These are phyloP conservation scores for Microbotryum scabiosae DNA, from an alignment of 1,284 basidiomycete genomes.

Conservation along the genomic window DNA sequence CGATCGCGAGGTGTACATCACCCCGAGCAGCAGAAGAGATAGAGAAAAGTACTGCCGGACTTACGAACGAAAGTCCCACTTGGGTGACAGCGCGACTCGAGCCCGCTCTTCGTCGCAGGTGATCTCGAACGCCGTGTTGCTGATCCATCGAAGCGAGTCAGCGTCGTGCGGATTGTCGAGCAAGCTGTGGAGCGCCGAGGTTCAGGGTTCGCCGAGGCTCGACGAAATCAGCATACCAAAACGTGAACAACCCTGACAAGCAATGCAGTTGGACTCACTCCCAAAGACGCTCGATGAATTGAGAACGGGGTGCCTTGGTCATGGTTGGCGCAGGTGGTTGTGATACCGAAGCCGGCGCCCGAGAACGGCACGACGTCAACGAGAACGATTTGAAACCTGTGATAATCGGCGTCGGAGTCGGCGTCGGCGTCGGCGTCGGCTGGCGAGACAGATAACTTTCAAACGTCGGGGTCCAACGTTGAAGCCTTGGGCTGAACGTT, in stretches of 20 bases:
- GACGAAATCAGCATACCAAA: not conserved
- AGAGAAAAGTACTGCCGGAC: too few relatives aligned
- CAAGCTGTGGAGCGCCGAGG: not conserved
- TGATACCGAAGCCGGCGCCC: too few relatives aligned
- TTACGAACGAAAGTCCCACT: constrained; percentile 18
- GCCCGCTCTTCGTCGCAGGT: constrained; percentile 11
- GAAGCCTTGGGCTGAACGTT: too few relatives aligned
- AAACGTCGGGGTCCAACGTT: too few relatives aligned
- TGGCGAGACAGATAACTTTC: too few relatives aligned
- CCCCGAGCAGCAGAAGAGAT: too few relatives aligned
- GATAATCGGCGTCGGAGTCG: too few relatives aligned
- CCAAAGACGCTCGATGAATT: constrained; percentile 18
- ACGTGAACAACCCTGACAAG: not conserved
- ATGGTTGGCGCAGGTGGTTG: too few relatives aligned
- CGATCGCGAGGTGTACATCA: too few relatives aligned
- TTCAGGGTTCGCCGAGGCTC: not conserved
- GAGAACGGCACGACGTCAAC: too few relatives aligned
- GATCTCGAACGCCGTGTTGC: constrained; percentile 14
- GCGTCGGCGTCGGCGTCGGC: too few relatives aligned
- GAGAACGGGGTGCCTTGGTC: constrained; percentile 5
- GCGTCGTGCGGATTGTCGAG: constrained; percentile 10
- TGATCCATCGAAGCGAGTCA: constrained; percentile 1
- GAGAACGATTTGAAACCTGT: too few relatives aligned
- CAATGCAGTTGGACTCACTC: not conserved
- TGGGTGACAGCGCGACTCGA: constrained; percentile 5